Base-by-base conservation (phyloP, 306 rosid genomes). In the Fragaria iinumae region DNA sequence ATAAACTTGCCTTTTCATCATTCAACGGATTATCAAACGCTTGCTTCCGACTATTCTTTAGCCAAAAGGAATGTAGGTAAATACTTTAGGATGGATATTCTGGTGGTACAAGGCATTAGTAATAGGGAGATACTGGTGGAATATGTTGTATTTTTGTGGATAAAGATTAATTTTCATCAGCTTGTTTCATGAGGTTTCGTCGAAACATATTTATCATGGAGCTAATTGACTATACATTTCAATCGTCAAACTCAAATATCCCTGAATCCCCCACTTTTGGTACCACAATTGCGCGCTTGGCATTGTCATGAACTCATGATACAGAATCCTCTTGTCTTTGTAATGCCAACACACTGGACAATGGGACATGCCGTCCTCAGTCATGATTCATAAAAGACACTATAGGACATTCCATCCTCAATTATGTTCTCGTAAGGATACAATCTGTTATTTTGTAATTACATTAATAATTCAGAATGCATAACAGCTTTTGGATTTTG, bases 31-130 rank as follows among this genome's bases (percentile, higher is more conserved):
- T 64, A 0, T 12, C 66, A 60, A 25, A 23, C 16, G 0, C 65
- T 59, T 25, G 36, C 25, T 56, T 63, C 21, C 6, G 41, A 63
- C 23, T 63, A 14, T 29, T 62, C 67, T 29, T 29, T 29, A 62
- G 67, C 67, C 67, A 62, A 63, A 57, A 60, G 38, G 21, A 64
- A 64, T 34, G 69, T 64, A 64, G 69, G 21, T 64, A 64, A 17
- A 64, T 17, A 64, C 21, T 64, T 16, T 64, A 64, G 69, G 44
- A 34, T 34, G 44, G 23, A 62, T 16, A 29, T 25, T 32, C 11
- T 14, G 43, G n/a, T 63, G 43, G 43, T 16, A 64, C 1, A 64
- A 32, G 41, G 8, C 67, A 62, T 62, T 12, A 62, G 41, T 13
- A 27, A n/a, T 9, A 12, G n/a, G 4, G 11, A 12, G 4, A 62